Conservation (phyloP, 495 filamentous ascomycete species). For the Hypomontagnella submonticulosa region DNA sequence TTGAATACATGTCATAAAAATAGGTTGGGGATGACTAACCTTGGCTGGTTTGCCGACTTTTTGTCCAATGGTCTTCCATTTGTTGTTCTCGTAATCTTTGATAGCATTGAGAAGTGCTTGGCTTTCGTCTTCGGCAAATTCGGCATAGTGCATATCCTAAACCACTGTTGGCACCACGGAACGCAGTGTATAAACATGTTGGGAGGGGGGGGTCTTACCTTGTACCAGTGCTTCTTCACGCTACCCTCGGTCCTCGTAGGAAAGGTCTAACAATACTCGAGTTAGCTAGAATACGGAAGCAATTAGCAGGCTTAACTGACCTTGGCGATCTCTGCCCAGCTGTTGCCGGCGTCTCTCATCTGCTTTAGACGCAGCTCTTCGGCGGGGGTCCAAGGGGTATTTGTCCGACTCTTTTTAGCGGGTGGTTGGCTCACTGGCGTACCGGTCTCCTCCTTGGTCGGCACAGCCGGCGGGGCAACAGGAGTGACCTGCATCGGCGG, state of each 20-base stretch:
- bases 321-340: constrained; percentile 98
- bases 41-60: constrained; percentile 99
- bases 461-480: constrained; percentile 45
- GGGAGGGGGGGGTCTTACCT: constrained; percentile 65
- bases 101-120: constrained; percentile 89
- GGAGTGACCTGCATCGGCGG: constrained; percentile 50
- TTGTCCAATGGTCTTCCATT: constrained; percentile 96
- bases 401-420: constrained; percentile 92
- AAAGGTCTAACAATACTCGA: constrained; percentile 72
- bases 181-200: constrained; percentile 26
- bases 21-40: constrained; percentile 56
- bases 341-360: constrained; percentile 92
- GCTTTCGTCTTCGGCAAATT: constrained; percentile 98
- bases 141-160: constrained; percentile 98
- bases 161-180: constrained; percentile 51
- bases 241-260: constrained; percentile 93
- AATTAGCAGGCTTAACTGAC: constrained; percentile 53
- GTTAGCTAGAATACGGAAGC: constrained; percentile 35
- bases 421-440: constrained; percentile 62
- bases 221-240: constrained; percentile 99
- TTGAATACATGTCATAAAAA: background rate
- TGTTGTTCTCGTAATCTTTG: constrained; percentile 98
- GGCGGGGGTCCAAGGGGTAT: constrained; percentile 95
- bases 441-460: constrained; percentile 47
- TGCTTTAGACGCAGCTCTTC: constrained; percentile 92